These are phyloP conservation scores for Scytalidium sp. DNA, from an alignment of 2,329 filamentous ascomycete genomes.

Conservation along the genomic window DNA sequence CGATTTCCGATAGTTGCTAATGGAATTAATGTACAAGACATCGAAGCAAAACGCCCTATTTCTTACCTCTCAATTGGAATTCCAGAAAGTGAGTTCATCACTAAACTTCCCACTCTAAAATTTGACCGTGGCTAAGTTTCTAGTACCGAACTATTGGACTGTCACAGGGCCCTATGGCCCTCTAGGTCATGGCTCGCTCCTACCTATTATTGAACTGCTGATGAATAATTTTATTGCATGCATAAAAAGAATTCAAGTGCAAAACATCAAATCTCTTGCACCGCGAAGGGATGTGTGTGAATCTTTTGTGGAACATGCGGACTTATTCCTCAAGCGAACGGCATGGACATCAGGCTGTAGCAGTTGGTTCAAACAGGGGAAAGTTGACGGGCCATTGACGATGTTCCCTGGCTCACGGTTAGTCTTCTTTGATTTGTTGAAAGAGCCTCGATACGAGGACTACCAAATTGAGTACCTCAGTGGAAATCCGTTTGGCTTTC, in stretches of 20 bases:
- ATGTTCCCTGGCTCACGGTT: slow-evolving; percentile 48
- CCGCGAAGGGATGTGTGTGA: slow-evolving; percentile 36
- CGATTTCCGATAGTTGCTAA: slow-evolving; percentile 18
- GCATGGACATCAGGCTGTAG: slow-evolving; percentile 18
- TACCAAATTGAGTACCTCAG: slow-evolving; percentile 33
- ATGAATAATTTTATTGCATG: slow-evolving; percentile 22
- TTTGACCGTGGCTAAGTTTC: too few species aligned
- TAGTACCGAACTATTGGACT: too few species aligned
- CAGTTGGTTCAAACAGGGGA: slow-evolving; percentile 22
- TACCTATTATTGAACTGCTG: slow-evolving; percentile 11
- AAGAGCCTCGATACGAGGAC: slow-evolving; percentile 36
- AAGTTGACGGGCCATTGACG: slow-evolving; percentile 9
- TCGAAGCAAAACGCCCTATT: neutral
- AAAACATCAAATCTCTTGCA: slow-evolving; percentile 34
- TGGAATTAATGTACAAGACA: slow-evolving; percentile 1
- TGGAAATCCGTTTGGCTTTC: slow-evolving; percentile 25
- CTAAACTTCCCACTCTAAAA: too few species aligned
- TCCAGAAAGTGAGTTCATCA: neutral
- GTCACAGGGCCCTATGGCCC: too few species aligned
- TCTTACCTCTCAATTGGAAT: neutral
- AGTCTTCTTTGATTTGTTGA: slow-evolving; percentile 41
- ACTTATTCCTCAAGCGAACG: slow-evolving; percentile 28
- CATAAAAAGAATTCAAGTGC: slow-evolving; percentile 28
- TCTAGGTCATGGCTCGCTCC: slow-evolving; percentile 10
- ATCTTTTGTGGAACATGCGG: slow-evolving; percentile 25